Percentiles rank a stretch among this genome's conserved stretches.
Evolutionary conservation across 1,139 yeast genomes (phyloP).

Genomic region (Suzukiozyma palmioleophila): DNA sequence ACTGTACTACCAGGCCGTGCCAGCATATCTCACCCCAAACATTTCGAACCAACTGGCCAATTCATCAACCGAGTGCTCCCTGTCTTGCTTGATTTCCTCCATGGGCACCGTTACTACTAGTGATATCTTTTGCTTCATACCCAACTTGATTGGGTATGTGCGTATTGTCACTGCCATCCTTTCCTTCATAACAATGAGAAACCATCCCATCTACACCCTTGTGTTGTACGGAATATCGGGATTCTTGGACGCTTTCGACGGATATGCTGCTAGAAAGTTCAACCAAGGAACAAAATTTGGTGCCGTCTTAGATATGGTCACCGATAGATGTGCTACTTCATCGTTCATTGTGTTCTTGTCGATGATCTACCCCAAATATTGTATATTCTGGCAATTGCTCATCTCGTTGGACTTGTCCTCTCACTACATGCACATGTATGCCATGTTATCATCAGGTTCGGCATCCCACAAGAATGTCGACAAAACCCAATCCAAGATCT

Average conservation of each 20-base stretch:
- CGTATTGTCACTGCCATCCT: constrained; percentile 78
- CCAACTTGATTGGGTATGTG: constrained; percentile 86
- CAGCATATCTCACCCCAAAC: too few species aligned
- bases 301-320: constrained; percentile 97
- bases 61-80: too few species aligned
- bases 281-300: constrained; percentile 92
- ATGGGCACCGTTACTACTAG: constrained; percentile 20
- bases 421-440: constrained; percentile 98
- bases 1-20: too few species aligned
- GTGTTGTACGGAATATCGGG: constrained; percentile 83
- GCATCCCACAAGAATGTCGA: constrained; percentile 82
- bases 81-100: neutral
- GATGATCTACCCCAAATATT: constrained; percentile 66
- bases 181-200: constrained; percentile 76
- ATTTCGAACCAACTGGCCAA: too few species aligned
- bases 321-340: constrained; percentile 95
- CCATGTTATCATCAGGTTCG: constrained; percentile 77
- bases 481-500: constrained; percentile 62
- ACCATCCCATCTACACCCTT: constrained; percentile 77
- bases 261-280: constrained; percentile 86
- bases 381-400: constrained; percentile 75
- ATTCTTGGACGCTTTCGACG: constrained; percentile 92
- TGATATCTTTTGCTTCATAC: constrained; percentile 73
- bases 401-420: constrained; percentile 88
- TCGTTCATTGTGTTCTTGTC: constrained; percentile 83